Evolutionary conservation across 73 alveolate species (phyloP), one percentile per base, ranked within the genome.

Genomic region (Paraurostyla sp.): DNA sequence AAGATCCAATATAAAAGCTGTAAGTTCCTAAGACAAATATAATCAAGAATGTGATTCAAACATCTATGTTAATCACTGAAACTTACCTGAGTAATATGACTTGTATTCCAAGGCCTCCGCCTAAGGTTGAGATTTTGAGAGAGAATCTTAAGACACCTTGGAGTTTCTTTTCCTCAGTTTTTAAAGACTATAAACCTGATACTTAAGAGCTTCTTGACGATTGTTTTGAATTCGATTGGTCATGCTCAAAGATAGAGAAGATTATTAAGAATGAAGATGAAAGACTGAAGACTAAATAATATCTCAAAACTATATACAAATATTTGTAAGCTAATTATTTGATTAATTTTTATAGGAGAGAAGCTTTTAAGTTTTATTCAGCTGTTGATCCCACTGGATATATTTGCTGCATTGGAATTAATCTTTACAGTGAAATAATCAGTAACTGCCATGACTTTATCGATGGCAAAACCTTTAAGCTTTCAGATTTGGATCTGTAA

Each of bases 181-280:
- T 94, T 69, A 92, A 90, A 80, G 98, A 94, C 71, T 94, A 92
- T 62, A 88, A 62, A 52, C 83, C 87, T 2, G 97, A 92, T 48
- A 80, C 81, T 0, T 90, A 75, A 25, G 89, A 56, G 4, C 56
- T 92, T 23, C 91, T 94, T 23, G 73, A 63, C 41, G 83, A 84
- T 7, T 92, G 97, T 45, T 94, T 94, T 75, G 96, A 94, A 23
- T 89, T 92, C 76, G 98, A 94, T 71, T 94, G 98, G 97, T 83
- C 33, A 22, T 30, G 60, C 43, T 92, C 96, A 13, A 92, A 85
- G 54, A 38, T 94, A 20, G 87, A 85, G 4, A 92, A 93, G 43
- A 63, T 92, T 0, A 65, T 94, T 0, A 92, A 91, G 50, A 76
- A 80, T 50, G 95, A 88, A 45, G 88, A 82, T 0, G 97, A 94